These are phyloP conservation scores for Penicillium paradoxum DNA, from an alignment of 495 filamentous ascomycete species.

Conservation along the genomic window DNA sequence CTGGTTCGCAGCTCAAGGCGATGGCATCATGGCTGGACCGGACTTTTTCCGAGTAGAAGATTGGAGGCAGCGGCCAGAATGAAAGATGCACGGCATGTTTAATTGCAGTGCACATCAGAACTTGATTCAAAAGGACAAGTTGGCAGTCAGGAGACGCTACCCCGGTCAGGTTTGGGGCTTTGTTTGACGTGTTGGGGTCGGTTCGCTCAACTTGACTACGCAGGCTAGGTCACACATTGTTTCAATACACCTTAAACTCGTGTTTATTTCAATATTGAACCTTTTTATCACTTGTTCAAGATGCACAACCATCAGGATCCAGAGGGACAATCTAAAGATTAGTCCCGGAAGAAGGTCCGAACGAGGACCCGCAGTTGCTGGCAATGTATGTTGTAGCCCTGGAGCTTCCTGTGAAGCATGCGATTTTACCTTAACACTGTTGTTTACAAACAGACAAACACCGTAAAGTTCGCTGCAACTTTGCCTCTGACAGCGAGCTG, in stretches of 20 bases:
- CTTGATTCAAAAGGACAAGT: neutral
- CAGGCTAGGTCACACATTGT: neutral
- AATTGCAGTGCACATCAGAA: too few relatives aligned
- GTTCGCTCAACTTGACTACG: neutral
- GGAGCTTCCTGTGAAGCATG: neutral
- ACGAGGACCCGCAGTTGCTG: slow-evolving; percentile 54
- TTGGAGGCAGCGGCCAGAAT: too few relatives aligned
- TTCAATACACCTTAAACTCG: neutral
- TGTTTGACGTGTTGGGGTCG: neutral
- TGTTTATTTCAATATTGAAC: neutral
- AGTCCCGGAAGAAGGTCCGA: slow-evolving; percentile 42
- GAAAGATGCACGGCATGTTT: neutral
- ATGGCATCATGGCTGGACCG: slow-evolving; percentile 7
- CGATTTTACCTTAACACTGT: neutral
- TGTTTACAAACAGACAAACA: slow-evolving; percentile 13
- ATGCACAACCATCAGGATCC: neutral
- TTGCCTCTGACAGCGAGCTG: slow-evolving; percentile 30
- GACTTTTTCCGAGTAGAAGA: neutral
- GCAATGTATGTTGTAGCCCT: slow-evolving; percentile 46
- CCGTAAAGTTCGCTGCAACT: slow-evolving; percentile 17
- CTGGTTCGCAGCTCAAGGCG: slow-evolving; percentile 6
- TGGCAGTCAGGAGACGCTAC: neutral
- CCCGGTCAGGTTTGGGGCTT: neutral
- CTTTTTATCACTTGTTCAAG: neutral
- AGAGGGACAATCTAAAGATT: neutral